These are phyloP conservation scores for Letharia lupina DNA, from an alignment of 495 filamentous ascomycete species.

Conservation along the genomic window DNA sequence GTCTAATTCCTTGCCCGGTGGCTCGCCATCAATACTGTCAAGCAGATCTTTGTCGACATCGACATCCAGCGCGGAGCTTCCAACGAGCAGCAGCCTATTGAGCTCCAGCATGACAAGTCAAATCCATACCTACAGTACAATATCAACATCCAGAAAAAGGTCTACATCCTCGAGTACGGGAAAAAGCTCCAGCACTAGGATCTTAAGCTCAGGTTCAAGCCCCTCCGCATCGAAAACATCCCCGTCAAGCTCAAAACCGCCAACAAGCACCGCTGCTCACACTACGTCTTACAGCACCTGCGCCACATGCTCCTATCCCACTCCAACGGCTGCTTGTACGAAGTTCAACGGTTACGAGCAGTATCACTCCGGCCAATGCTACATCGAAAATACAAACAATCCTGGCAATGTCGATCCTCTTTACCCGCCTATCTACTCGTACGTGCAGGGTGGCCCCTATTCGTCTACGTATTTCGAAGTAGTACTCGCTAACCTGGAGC, in stretches of 20 bases:
- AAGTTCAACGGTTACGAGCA: neutral
- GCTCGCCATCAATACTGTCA: no score
- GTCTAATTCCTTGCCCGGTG: neutral
- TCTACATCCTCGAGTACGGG: neutral
- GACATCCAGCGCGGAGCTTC: neutral
- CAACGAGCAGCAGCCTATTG: neutral
- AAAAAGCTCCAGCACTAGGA: neutral
- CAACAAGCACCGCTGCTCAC: neutral
- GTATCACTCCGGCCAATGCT: neutral
- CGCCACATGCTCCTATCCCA: neutral
- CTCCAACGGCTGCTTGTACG: neutral
- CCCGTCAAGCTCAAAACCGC: no score
- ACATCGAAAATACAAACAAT: neutral
- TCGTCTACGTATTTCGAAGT: no score
- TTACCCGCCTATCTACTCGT: neutral
- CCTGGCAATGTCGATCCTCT: neutral
- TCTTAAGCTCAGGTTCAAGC: neutral
- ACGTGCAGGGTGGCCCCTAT: neutral
- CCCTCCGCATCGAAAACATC: no score
- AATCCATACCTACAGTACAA: neutral
- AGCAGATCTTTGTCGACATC: neutral
- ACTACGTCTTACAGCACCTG: neutral
- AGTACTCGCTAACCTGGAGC: no score
- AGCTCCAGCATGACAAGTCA: neutral
- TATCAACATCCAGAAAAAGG: neutral